Conservation (phyloP, 2,329 filamentous ascomycete species). For the Aspergillus costaricaensis region DNA sequence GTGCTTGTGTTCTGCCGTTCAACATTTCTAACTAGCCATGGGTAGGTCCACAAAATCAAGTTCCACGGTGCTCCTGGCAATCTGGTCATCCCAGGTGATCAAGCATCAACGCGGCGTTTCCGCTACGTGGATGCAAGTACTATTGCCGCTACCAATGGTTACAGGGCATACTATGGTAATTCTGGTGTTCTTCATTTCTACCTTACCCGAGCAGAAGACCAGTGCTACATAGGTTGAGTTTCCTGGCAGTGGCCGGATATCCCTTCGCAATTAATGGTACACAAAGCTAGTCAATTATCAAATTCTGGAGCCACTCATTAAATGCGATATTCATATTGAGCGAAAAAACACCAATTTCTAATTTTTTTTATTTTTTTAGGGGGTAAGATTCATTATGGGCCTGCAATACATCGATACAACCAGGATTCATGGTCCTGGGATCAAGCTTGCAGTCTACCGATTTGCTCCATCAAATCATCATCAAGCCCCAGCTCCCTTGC, state of each 20-base stretch:
- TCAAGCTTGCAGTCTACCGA: neutral
- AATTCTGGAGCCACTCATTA: too few species aligned
- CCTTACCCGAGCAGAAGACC: neutral
- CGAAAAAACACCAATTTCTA: too few species aligned
- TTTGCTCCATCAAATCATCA: neutral
- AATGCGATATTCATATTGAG: too few species aligned
- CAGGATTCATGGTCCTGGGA: too few species aligned
- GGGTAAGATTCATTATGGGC: too few species aligned
- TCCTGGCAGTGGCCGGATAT: neutral
- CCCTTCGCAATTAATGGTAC: neutral
- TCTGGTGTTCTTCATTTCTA: neutral
- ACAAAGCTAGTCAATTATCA: too few species aligned
- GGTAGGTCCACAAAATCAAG: neutral
- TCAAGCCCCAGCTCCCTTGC: neutral
- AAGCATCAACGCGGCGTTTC: neutral
- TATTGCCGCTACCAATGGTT: neutral
- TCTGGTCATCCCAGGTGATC: neutral
- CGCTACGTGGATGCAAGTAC: neutral
- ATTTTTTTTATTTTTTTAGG: too few species aligned
- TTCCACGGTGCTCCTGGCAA: neutral
- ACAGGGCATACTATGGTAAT: neutral
- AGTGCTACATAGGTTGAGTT: neutral
- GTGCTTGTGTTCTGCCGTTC: too few species aligned
- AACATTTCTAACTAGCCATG: neutral
- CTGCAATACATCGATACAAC: too few species aligned